These are phyloP conservation scores for Truncatella angustata DNA, from an alignment of 2,329 filamentous ascomycete species.

Conservation along the genomic window DNA sequence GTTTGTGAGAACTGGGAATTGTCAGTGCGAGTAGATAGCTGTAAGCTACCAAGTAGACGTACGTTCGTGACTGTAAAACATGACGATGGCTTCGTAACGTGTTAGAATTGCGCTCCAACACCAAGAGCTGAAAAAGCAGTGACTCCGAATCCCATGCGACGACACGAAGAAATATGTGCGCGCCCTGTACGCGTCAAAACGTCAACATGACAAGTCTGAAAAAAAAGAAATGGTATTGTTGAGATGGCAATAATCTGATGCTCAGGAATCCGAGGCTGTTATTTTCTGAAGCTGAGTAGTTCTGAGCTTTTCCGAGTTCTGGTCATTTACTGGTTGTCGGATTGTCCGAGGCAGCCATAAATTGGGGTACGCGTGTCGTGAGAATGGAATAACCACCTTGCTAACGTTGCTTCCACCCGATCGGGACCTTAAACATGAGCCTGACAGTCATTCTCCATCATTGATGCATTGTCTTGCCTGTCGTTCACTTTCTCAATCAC, in stretches of 20 bases:
- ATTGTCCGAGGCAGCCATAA: constrained; percentile 4
- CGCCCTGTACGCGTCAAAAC: no score
- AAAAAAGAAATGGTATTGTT: not conserved
- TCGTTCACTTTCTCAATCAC: no score
- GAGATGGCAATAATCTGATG: not conserved
- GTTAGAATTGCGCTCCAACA: not conserved
- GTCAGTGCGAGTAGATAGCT: not conserved
- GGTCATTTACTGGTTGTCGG: not conserved
- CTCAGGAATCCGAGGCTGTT: not conserved
- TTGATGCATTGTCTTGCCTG: not conserved
- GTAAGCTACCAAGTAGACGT: constrained; percentile 31
- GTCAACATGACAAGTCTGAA: no score
- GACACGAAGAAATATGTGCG: no score
- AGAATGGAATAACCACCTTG: not conserved
- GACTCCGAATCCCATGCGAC: no score
- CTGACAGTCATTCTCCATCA: not conserved
- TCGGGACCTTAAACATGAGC: not conserved
- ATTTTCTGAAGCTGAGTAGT: not conserved
- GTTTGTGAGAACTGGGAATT: constrained; percentile 67
- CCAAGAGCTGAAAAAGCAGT: no score
- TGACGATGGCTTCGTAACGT: constrained; percentile 35
- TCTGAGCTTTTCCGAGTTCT: not conserved
- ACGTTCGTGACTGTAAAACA: constrained; percentile 98
- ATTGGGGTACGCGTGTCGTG: not conserved
- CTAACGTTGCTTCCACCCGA: not conserved